phyloP scores from a whole-genome alignment of 345 rosid species.

The Dimocarpus longan region DNA sequence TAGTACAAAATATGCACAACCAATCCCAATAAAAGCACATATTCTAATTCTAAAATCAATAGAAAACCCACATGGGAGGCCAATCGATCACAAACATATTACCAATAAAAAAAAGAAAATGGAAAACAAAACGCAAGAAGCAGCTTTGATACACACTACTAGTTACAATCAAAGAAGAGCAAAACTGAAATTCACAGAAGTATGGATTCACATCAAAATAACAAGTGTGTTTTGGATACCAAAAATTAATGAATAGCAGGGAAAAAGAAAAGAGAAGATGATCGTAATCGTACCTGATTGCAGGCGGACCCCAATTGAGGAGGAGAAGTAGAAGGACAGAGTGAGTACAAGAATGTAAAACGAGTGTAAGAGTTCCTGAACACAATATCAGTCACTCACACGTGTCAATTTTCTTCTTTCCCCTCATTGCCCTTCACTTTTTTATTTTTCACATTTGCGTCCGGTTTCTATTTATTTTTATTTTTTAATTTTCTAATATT shows the following conservation, averaged over 20 bases:
- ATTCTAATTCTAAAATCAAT: background rate
- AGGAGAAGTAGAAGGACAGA: background rate
- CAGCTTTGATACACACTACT: background rate
- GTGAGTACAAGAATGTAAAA: background rate
- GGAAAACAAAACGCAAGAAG: background rate
- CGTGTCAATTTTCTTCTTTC: background rate
- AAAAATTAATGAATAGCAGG: background rate
- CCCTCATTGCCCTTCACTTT: background rate
- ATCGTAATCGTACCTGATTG: background rate
- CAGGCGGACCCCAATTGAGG: background rate
- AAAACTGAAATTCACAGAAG: background rate
- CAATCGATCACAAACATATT: background rate
- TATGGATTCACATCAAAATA: background rate
- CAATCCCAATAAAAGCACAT: background rate
- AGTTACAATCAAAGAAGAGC: background rate
- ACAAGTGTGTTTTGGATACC: background rate
- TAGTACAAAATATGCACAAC: too few species aligned
- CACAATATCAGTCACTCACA: background rate
- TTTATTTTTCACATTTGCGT: too few species aligned
- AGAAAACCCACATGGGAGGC: background rate
- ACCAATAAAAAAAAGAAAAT: background rate
- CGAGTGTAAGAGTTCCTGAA: background rate
- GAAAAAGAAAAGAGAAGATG: background rate
- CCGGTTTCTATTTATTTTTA: too few species aligned
- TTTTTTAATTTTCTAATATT: too few species aligned